Base-by-base conservation (phyloP, 345 rosid species). In the Corchorus olitorius region DNA sequence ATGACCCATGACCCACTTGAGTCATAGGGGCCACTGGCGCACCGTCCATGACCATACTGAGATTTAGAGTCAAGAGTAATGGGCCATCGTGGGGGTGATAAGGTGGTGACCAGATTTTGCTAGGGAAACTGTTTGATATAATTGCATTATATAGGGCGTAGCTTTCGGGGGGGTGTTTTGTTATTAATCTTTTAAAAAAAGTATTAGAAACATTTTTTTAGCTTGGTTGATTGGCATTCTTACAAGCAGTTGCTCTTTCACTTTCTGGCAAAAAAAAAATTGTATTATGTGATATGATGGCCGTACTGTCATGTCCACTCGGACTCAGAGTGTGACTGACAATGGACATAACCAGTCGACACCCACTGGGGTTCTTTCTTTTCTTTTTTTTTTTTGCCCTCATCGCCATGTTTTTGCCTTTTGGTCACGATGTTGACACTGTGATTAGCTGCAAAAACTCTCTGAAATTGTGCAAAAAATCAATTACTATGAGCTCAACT, bases 261-360 rank as follows among this genome's bases (percentile, higher is more conserved):
- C 63, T 55, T 69, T 33, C 46, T 70, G 73, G 75, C 50, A 55
- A 54, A 39, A 27, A 27, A 27, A 27, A 27, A 27, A 27, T 34
- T 59, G 54, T 35, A 43, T 20, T 22, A n/a, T 59, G 39, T 80
- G 88, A 83, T 77, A 83, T 70, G 85, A 80, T 84, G 72, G 82
- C 73, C 76, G 78, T 53, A 67, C 82, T n/a, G 78, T 67, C 77
- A 52, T 78, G 78, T 81, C 77, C 50, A 74, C 41, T 71, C 68
- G 43, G 78, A 37, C 45, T 27, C 54, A 33, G 22, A 27, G 75
- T 78, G 58, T 70, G 70, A 35, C 86, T 79, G 88, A 87, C 90
- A 78, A 67, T 68, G 34, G 88, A 84, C 71, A 71, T 79, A 77
- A 84, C 90, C 43, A 62, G 27, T 65, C 27, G 27, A 27, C 27